A percentile compares a stretch with the other conserved stretches of the same genome.
phyloP scores from a whole-genome alignment of 805 yeast genomes.

The Wickerhamomyces xylosicus region DNA sequence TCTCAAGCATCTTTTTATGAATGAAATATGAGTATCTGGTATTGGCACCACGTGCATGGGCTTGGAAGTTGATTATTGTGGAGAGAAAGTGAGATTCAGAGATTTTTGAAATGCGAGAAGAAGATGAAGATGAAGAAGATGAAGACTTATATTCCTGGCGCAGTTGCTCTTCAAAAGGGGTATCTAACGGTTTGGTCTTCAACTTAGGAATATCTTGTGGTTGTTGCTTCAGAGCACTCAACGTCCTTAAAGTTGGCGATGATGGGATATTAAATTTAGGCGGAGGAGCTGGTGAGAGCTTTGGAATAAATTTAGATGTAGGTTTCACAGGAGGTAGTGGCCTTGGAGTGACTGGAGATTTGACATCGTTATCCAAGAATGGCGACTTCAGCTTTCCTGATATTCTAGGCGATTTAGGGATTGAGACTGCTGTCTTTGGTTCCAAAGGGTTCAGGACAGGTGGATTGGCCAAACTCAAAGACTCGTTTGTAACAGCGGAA shows the following conservation, averaged over 20 bases:
- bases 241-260: not conserved
- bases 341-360: slow-evolving; percentile 3
- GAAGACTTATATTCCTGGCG: too few species aligned
- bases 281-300: not conserved
- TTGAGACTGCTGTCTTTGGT: slow-evolving; percentile 2
- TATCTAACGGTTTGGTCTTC: too few species aligned
- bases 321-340: not conserved
- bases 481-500: slow-evolving; percentile 6
- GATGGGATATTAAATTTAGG: not conserved
- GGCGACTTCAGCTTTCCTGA: slow-evolving; percentile 7
- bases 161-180: too few species aligned
- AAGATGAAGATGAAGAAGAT: too few species aligned
- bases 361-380: slow-evolving; percentile 9
- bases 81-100: slow-evolving; percentile 14
- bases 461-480: not conserved
- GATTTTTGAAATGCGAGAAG: slow-evolving; percentile 5
- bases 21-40: slow-evolving; percentile 56
- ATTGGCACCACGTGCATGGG: slow-evolving; percentile 60
- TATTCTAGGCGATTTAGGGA: slow-evolving; percentile 1
- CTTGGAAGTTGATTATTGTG: slow-evolving; percentile 46
- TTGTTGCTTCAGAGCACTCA: not conserved
- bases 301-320: not conserved
- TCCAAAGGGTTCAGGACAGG: not conserved
- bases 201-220: not conserved
- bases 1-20: slow-evolving; percentile 47